These are phyloP conservation scores for Moricandia arvensis DNA, from an alignment of 345 rosid species.

Conservation along the genomic window DNA sequence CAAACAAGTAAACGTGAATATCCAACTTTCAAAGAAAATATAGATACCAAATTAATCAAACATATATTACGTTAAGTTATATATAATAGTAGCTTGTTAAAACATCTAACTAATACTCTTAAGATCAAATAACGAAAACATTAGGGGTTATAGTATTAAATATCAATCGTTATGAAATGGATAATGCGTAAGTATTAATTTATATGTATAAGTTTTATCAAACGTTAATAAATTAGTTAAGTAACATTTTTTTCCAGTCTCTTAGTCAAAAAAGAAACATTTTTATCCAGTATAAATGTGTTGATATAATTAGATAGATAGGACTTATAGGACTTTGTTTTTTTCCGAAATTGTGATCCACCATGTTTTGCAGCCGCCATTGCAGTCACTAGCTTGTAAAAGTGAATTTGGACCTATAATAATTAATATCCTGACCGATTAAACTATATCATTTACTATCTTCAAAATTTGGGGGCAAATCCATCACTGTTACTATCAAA, in stretches of 20 bases:
- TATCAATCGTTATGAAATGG: not conserved
- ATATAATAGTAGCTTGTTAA: conserved; percentile 23
- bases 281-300: not conserved
- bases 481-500: not conserved
- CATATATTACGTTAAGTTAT: conserved; percentile 19
- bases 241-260: too few species aligned
- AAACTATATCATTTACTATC: not conserved
- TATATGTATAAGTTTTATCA: not conserved
- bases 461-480: not conserved
- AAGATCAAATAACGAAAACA: not conserved
- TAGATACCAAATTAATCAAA: conserved; percentile 12
- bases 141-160: not conserved
- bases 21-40: not conserved
- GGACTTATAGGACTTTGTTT: not conserved
- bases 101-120: conserved; percentile 13
- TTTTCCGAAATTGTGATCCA: not conserved
- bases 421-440: not conserved
- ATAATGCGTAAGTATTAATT: not conserved
- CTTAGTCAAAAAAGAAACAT: too few species aligned
- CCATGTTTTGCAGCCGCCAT: conserved; percentile 9
- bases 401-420: not conserved
- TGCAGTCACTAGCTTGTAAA: not conserved
- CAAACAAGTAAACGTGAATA: conserved; percentile 8
- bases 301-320: not conserved
- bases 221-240: not conserved